Evolutionary conservation across 495 filamentous ascomycete species (phyloP), one percentile per base, ranked within the genome.

Genomic region (Aspergillus ellipticus): DNA sequence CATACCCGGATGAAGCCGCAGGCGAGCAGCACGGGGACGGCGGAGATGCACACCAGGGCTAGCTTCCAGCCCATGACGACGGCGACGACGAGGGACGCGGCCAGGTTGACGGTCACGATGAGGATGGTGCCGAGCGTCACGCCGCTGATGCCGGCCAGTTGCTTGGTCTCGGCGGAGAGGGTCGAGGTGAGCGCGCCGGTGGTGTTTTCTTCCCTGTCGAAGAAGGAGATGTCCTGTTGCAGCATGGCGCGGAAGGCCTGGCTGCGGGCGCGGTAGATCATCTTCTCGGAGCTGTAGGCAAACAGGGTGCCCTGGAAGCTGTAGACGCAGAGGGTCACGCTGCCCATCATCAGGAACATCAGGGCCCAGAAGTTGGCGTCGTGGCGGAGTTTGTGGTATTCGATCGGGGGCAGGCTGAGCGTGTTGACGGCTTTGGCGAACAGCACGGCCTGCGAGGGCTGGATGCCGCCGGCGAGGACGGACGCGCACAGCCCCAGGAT

Each of bases 281-380:
- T 79, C 20, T 83, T 71, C 70, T 94, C 90, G 0, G 88, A 92
- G 74, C 88, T 90, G 65, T 85, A 89, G 6, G 89, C 91, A 51
- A 97, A 94, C 4, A 82, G 72, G 13, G 88, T 57, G 26, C 90
- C 92, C 61, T 95, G 88, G 22, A 62, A 55, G 31, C 78, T 72
- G 63, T 88, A 89, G 2, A 86, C 78, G 39, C 92, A 60, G 56
- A 96, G 82, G 59, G 87, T 82, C 20, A 86, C 79, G 42, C 94
- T 59, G 4, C 87, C 94, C 4, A 96, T 82, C 83, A 97, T 91
- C 24, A 97, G 79, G 66, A 94, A 98, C 90, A 97, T 96, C 49
- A 85, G 71, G 20, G 82, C 84, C 93, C 94, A 98, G 72, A 97
- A 97, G 61, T 94, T 84, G 42, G 83, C 83, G 26, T 89, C 83